Percentiles rank a stretch among this genome's conserved stretches.
Evolutionary conservation across 192 early-diverging fungal genomes (phyloP).

Genomic region (Coemansia sp.): DNA sequence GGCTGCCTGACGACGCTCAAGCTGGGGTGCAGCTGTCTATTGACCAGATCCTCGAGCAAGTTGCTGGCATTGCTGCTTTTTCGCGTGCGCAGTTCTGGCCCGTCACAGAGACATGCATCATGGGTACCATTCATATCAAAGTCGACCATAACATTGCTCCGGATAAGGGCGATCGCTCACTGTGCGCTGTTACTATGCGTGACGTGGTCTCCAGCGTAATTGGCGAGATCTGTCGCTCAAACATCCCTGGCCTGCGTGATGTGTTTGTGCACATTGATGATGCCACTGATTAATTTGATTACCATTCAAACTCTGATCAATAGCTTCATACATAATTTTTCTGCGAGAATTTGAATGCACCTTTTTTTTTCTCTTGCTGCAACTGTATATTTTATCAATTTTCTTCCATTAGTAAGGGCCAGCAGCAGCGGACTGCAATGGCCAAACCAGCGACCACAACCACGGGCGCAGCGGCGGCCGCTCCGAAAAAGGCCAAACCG

Average conservation of each 20-base stretch:
- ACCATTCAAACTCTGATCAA: constrained; percentile 1
- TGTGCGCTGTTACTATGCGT: constrained; percentile 18
- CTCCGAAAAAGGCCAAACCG: not conserved
- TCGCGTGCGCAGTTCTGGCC: constrained; percentile 49
- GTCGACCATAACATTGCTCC: constrained; percentile 7
- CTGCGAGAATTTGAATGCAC: not conserved
- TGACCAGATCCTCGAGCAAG: constrained; percentile 10
- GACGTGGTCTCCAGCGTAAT: constrained; percentile 12
- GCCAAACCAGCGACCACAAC: not conserved
- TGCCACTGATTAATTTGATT: not conserved
- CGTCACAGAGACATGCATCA: constrained; percentile 39
- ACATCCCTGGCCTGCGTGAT: constrained; percentile 40
- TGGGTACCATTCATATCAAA: constrained; percentile 31
- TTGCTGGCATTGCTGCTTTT: constrained; percentile 10
- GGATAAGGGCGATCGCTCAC: constrained; percentile 24
- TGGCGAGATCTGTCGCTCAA: constrained; percentile 11
- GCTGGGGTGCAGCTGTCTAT: constrained; percentile 21
- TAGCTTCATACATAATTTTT: constrained; percentile 2
- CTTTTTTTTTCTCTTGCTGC: not conserved
- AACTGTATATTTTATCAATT: not conserved
- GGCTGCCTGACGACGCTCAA: constrained; percentile 41
- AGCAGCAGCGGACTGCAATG: not conserved
- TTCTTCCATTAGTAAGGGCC: not conserved
- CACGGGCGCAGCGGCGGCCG: not conserved
- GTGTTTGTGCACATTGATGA: constrained; percentile 35